Percentiles rank a stretch among this genome's conserved stretches.
These are phyloP conservation scores for Xanthoconium separans DNA, from an alignment of 1,284 basidiomycete species.

Conservation along the genomic window DNA sequence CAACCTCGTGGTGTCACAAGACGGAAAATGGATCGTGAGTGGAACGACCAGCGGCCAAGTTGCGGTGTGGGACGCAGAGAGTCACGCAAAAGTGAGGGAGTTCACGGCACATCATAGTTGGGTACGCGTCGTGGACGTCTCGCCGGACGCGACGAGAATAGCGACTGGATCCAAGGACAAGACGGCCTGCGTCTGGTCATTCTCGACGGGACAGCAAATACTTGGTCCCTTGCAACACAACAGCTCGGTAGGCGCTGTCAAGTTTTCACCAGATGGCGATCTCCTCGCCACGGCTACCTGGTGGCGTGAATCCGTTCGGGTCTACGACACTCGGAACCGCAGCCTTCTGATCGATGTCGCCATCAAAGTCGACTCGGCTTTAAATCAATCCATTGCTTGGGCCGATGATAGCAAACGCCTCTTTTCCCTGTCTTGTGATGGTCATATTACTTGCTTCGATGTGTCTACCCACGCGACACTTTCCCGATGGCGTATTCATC, in stretches of 20 bases:
- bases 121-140: slow-evolving; percentile 3
- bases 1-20: not conserved
- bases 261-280: slow-evolving; percentile 1
- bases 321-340: not conserved
- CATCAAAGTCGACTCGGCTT: not conserved
- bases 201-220: not conserved
- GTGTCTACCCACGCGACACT: not conserved
- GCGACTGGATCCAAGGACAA: slow-evolving; percentile 1
- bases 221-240: not conserved
- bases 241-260: not conserved
- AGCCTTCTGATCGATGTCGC: not conserved
- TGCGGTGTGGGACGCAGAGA: slow-evolving; percentile 1
- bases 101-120: not conserved
- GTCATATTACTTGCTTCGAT: slow-evolving; percentile 1
- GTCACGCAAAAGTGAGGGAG: not conserved
- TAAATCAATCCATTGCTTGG: slow-evolving; percentile 4
- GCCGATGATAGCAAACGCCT: not conserved
- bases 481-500: slow-evolving; percentile 2
- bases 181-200: slow-evolving; percentile 2
- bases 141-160: slow-evolving; percentile 4
- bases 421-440: not conserved
- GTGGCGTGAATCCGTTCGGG: not conserved
- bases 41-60: not conserved
- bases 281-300: slow-evolving; percentile 2
- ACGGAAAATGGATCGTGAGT: slow-evolving; percentile 10